A percentile compares a stretch with the other conserved stretches of the same genome.
Evolutionary conservation across 805 yeast species (phyloP).

Genomic region (Tetrapisispora fleetii): DNA sequence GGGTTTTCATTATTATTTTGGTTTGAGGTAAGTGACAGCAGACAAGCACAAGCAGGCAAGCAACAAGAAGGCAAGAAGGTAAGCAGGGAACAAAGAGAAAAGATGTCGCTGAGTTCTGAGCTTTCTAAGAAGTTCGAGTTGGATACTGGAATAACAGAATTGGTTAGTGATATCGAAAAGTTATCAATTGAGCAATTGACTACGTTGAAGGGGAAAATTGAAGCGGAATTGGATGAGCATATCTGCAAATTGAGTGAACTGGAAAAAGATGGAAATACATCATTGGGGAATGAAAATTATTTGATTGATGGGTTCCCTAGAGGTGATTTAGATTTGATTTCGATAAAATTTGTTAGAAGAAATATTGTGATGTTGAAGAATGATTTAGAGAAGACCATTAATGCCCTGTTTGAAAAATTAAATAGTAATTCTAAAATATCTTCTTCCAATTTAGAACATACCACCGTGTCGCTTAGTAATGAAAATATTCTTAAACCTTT

Average conservation of each 20-base stretch:
- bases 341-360: constrained; percentile 50
- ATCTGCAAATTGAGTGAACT: neutral
- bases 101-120: constrained; percentile 1
- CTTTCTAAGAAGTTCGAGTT: neutral
- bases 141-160: neutral
- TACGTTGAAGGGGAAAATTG: neutral
- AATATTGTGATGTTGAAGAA: constrained; percentile 59
- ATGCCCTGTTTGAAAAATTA: constrained; percentile 39
- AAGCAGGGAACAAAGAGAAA: too few relatives aligned
- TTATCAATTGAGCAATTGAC: neutral
- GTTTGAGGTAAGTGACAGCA: too few relatives aligned
- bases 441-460: neutral
- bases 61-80: too few relatives aligned
- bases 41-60: too few relatives aligned
- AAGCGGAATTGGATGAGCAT: neutral
- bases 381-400: constrained; percentile 47
- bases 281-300: neutral
- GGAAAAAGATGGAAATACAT: neutral
- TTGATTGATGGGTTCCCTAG: constrained; percentile 68
- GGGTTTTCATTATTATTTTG: too few relatives aligned
- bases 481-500: constrained; percentile 34
- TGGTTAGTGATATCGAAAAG: neutral
- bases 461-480: neutral
- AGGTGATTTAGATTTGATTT: constrained; percentile 69
- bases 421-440: constrained; percentile 27